These are phyloP conservation scores for Xylaria longipes DNA, from an alignment of 495 filamentous ascomycete species.

Conservation along the genomic window DNA sequence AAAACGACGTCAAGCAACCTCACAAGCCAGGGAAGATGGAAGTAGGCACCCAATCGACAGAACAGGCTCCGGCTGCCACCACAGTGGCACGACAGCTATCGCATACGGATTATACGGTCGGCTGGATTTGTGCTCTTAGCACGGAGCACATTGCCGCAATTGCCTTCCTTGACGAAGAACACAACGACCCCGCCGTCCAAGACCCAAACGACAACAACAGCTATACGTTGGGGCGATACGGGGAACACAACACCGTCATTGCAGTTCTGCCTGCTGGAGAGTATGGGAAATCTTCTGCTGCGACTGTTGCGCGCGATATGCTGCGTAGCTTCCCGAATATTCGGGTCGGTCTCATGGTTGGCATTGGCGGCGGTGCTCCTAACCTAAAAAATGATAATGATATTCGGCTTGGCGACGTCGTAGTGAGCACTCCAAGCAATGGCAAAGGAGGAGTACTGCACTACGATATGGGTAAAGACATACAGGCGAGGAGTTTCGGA, in stretches of 20 bases:
- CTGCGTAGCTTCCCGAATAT: conserved; percentile 50
- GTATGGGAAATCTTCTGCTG: conserved; percentile 32
- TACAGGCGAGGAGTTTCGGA: background rate
- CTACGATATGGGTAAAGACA: background rate
- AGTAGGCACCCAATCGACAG: background rate
- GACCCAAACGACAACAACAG: background rate
- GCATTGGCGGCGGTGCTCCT: conserved; percentile 54
- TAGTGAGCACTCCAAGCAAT: background rate
- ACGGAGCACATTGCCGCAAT: conserved; percentile 44
- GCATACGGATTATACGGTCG: conserved; percentile 32
- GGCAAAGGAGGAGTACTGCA: background rate
- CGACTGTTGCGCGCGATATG: conserved; percentile 48
- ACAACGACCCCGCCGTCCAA: conserved; percentile 17
- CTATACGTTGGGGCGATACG: background rate
- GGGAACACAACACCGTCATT: background rate
- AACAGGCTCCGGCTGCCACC: background rate
- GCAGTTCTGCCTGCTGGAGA: background rate
- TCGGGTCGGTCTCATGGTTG: conserved; percentile 55
- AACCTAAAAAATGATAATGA: conserved; percentile 41
- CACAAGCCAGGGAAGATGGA: background rate
- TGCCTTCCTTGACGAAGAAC: conserved; percentile 44
- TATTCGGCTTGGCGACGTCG: conserved; percentile 33
- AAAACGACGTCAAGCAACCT: background rate
- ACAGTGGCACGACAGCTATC: background rate
- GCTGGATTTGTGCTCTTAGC: conserved; percentile 48